Conservation (phyloP, 2,329 filamentous ascomycete genomes). For the Trichoderma cornu-damae region DNA sequence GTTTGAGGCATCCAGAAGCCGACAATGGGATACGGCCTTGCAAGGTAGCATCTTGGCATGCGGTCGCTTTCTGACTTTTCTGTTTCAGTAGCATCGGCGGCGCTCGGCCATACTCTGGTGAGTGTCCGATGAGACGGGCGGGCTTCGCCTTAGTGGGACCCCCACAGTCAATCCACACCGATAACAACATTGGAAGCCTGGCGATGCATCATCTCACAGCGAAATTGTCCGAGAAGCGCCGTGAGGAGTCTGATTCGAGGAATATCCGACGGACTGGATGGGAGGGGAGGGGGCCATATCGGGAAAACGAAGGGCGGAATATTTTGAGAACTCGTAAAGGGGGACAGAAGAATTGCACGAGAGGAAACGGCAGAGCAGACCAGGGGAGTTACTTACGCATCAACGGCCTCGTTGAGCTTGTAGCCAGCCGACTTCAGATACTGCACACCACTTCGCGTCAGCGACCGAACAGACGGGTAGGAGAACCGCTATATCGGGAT, state of each 20-base stretch:
- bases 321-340: constrained; percentile 2
- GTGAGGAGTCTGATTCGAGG: constrained; percentile 14
- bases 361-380: constrained; percentile 8
- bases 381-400: constrained; percentile 47
- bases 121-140: constrained; percentile 28
- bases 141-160: constrained; percentile 30
- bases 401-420: constrained; percentile 50
- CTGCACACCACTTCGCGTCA: constrained; percentile 29
- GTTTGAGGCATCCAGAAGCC: constrained; percentile 11
- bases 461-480: constrained; percentile 6
- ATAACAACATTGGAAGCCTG: constrained; percentile 19
- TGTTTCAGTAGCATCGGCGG: constrained; percentile 35
- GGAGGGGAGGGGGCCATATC: neutral
- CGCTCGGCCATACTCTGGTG: constrained; percentile 36
- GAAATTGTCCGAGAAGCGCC: constrained; percentile 27
- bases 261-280: constrained; percentile 14
- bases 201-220: constrained; percentile 20
- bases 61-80: constrained; percentile 18
- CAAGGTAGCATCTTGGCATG: constrained; percentile 18
- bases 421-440: constrained; percentile 46
- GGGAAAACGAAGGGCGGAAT: constrained; percentile 8
- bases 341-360: neutral
- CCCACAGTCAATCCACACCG: constrained; percentile 27
- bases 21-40: constrained; percentile 12
- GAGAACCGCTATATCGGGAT: constrained; percentile 14